Base-by-base conservation (phyloP, 208 protist genomes). In the Crithidia fasciculata region DNA sequence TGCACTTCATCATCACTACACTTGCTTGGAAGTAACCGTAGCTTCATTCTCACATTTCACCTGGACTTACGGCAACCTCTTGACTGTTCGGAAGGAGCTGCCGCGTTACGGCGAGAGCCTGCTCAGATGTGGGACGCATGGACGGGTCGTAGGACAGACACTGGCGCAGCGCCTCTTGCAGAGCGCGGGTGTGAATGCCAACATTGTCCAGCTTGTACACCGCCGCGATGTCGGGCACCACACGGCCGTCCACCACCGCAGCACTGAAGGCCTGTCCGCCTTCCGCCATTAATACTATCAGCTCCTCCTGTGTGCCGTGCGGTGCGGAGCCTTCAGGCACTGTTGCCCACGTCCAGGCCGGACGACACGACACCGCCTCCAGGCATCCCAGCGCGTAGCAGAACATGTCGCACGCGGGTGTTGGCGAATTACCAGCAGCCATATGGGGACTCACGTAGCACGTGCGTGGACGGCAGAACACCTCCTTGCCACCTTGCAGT, bases 341-440 rank as follows among this genome's bases (percentile, higher is more conserved):
- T 8, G 45, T 8, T 15, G 45, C 45, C 45, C 61, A 67, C 76
- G 67, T 79, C 66, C 71, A 72, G 28, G 60, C 55, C 7, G 45
- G 45, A 6, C 18, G 37, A 60, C 69, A 43, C 43, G 59, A 78
- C 65, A 81, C 54, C 68, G 78, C 78, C 75, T 91, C 82, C 36
- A 90, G 68, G 37, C 90, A 64, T 39, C 81, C 72, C 28, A 90
- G 76, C 8, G 81, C 88, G 6, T 89, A 53, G 15, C 78, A 84
- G 54, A 77, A 93, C 13, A 93, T 79, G 63, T 93, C 88, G 3
- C 81, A 87, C 53, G 66, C 64, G 2, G 70, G 41, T 12, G 74
- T 83, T 45, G 66, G 72, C 19, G 61, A 65, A 53, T 77, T 69
- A 2, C 85, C 84, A 18, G 49, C 53, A 36, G 81, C 80, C 43